Base-by-base conservation (phyloP, 2,329 filamentous ascomycete genomes). In the Colletotrichum abscissum region DNA sequence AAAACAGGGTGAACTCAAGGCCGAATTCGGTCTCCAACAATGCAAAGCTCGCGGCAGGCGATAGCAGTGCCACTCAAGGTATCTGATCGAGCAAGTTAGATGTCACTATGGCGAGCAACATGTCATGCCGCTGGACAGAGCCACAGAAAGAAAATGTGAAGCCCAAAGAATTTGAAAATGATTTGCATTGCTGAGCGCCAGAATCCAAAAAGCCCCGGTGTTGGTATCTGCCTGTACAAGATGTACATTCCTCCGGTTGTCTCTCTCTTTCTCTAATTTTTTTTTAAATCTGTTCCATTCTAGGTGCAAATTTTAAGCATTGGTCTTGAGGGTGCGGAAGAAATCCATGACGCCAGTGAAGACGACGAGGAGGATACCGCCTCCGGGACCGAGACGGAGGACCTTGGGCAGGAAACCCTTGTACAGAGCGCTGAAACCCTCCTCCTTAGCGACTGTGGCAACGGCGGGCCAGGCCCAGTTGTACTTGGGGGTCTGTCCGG, bases 351-450 rank as follows among this genome's bases (percentile, higher is more conserved):
- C 92, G 68, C 92, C 92, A n/a, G 93, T 95, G 86, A 93, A 97
- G 63, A 97, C 94, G 67, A 96, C 94, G 55, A 97, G 88, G 72
- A 97, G 86, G 78, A 97, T 93, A 84, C 88, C 89, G 77, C 89
- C 88, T 80, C 87, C 86, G 49, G 88, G 88, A 28, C 88, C 88
- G 49, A 90, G 84, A 85, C 83, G 83, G 58, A 84, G 80, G n/a
- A 85, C 97, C 90, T 99, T 99, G 77, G 97, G 97, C 75, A 97
- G 81, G 89, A 99, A 99, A 19, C 97, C 97, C 90, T 98, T 99
- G 89, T 99, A 99, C 73, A 99, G 87, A 52, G 97, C 97, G 60
- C 84, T 85, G 81, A 98, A 96, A 5, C 97, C 97, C 85, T 99
- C 97, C 86, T 99, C 97, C 85, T 91, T 94, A 85, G 95, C 92